Evolutionary conservation across 805 yeast genomes (phyloP).

Genomic region (Wickerhamiella allomyrinae): DNA sequence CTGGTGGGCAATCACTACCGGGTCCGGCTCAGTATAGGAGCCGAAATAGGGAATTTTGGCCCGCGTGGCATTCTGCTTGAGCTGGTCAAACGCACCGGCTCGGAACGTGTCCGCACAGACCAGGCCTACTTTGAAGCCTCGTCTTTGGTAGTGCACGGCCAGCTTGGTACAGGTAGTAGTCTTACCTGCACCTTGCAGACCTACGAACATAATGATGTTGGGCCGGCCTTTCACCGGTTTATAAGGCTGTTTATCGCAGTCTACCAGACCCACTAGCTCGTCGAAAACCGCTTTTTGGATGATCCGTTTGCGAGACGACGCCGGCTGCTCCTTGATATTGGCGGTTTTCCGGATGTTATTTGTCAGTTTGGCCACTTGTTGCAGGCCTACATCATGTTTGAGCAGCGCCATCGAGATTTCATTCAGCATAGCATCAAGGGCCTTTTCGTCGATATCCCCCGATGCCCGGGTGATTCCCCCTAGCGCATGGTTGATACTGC

Average conservation of each 20-base stretch:
- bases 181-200: slow-evolving; percentile 97
- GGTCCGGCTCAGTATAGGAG: slow-evolving; percentile 89
- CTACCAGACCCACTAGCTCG: slow-evolving; percentile 77
- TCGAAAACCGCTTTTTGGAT: slow-evolving; percentile 89
- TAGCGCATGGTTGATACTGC: slow-evolving; percentile 62
- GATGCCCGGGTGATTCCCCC: slow-evolving; percentile 43
- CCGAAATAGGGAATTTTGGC: slow-evolving; percentile 92
- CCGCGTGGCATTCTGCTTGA: slow-evolving; percentile 92
- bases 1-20: slow-evolving; percentile 77
- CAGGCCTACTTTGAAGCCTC: slow-evolving; percentile 89
- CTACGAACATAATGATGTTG: slow-evolving; percentile 91
- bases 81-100: slow-evolving; percentile 98
- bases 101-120: slow-evolving; percentile 99
- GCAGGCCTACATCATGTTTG: slow-evolving; percentile 88
- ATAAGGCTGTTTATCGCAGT: slow-evolving; percentile 43
- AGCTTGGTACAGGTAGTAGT: slow-evolving; percentile 94
- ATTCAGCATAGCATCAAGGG: slow-evolving; percentile 61
- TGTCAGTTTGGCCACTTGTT: slow-evolving; percentile 63
- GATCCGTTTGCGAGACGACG: slow-evolving; percentile 58
- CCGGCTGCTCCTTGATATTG: slow-evolving; percentile 37
- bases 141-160: slow-evolving; percentile 83
- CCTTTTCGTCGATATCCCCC: slow-evolving; percentile 41
- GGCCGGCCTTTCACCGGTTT: slow-evolving; percentile 75
- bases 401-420: slow-evolving; percentile 80
- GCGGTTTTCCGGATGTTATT: slow-evolving; percentile 51